Percentiles rank a stretch among this genome's conserved stretches.
phyloP scores from a whole-genome alignment of 2,329 filamentous ascomycete species.

The Magnaporthiopsis poae region DNA sequence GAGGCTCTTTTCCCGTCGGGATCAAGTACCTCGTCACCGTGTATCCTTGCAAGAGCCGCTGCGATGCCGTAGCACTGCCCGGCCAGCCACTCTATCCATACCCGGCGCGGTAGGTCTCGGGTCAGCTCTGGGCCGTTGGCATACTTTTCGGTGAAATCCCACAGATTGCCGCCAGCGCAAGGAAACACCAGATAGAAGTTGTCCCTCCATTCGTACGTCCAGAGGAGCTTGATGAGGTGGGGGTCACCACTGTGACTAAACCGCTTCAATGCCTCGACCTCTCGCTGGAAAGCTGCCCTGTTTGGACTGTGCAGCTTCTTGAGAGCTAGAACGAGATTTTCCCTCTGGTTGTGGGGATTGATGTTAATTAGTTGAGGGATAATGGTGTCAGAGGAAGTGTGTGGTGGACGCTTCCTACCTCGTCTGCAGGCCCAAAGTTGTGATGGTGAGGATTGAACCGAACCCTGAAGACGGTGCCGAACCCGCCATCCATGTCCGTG shows the following conservation, averaged over 20 bases:
- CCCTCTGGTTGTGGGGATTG: not conserved
- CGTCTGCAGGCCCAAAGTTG: not conserved
- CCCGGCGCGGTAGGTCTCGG: not conserved
- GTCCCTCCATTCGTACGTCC: slow-evolving; percentile 10
- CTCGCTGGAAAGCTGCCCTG: slow-evolving; percentile 8
- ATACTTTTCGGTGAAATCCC: not conserved
- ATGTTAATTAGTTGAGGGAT: not conserved
- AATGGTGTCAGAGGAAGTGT: not conserved
- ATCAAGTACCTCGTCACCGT: not conserved
- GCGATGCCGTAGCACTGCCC: slow-evolving; percentile 13
- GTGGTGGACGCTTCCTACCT: not conserved
- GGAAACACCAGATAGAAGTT: slow-evolving; percentile 14
- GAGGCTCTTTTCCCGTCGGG: not conserved
- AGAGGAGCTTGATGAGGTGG: slow-evolving; percentile 14
- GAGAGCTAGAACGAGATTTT: not conserved
- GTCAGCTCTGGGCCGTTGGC: not conserved
- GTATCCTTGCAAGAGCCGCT: not conserved
- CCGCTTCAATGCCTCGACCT: slow-evolving; percentile 14
- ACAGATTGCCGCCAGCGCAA: slow-evolving; percentile 12
- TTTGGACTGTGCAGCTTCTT: not conserved
- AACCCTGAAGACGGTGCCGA: not conserved
- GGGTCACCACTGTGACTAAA: slow-evolving; percentile 11
- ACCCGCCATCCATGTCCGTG: not conserved
- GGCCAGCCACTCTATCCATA: slow-evolving; percentile 11
- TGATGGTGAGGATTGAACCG: not conserved